phyloP scores from a whole-genome alignment of 768 basidiomycete genomes.

The Pholiota molesta region DNA sequence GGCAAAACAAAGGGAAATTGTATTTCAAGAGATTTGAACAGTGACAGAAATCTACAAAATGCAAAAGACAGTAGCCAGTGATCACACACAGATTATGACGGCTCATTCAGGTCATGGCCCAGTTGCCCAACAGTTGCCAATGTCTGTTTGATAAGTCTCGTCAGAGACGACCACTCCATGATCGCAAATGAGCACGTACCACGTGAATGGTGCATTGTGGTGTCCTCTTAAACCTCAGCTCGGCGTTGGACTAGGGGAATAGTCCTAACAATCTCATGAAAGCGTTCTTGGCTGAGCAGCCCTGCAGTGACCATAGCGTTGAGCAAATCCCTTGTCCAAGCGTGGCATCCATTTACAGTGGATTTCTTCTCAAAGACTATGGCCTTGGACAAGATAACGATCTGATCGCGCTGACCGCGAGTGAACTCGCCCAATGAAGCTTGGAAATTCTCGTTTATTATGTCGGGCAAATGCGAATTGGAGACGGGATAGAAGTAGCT shows the following conservation, averaged over 20 bases:
- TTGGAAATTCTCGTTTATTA: background rate
- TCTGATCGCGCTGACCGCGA: background rate
- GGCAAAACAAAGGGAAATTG: too few relatives aligned
- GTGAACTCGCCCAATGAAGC: background rate
- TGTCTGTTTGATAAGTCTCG: too few relatives aligned
- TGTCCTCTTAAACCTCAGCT: background rate
- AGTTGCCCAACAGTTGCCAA: too few relatives aligned
- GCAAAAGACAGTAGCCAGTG: too few relatives aligned
- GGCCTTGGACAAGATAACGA: background rate
- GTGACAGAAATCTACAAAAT: too few relatives aligned
- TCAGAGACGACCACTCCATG: too few relatives aligned
- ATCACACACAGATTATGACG: too few relatives aligned
- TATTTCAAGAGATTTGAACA: too few relatives aligned
- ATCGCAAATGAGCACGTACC: too few relatives aligned
- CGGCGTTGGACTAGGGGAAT: constrained; percentile 1
- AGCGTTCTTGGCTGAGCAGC: background rate
- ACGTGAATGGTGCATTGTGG: background rate
- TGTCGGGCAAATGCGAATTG: background rate
- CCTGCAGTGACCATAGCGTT: background rate
- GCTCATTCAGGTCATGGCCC: too few relatives aligned
- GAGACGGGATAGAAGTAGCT: background rate
- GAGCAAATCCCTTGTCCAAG: constrained; percentile 4
- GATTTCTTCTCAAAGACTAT: background rate
- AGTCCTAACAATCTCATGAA: background rate
- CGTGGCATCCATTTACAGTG: background rate